phyloP scores from a whole-genome alignment of 805 yeast genomes.

The Nakazawaea holstii region DNA sequence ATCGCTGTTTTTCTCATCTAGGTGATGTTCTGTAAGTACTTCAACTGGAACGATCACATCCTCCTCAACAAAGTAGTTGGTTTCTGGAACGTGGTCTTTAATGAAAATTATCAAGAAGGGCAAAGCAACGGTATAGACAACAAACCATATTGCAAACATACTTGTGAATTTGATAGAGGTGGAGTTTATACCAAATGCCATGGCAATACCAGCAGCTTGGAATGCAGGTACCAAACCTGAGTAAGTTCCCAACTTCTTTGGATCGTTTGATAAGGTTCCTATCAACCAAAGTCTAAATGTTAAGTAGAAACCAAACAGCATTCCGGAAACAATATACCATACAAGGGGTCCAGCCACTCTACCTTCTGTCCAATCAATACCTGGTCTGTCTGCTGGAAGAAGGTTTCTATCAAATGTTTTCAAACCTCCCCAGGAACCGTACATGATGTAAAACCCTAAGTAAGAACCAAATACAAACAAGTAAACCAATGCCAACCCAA shows the following conservation, averaged over 20 bases:
- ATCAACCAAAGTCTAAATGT: conserved; percentile 10
- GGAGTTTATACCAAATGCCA: conserved; percentile 14
- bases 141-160: conserved; percentile 11
- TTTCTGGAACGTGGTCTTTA: conserved; percentile 10
- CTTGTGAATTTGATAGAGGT: conserved; percentile 3
- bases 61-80: conserved; percentile 12
- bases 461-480: neutral
- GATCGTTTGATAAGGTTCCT: conserved; percentile 14
- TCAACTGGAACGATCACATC: conserved; percentile 9
- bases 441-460: conserved; percentile 9
- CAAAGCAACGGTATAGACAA: conserved; percentile 9
- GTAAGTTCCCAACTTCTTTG: conserved; percentile 12
- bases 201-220: conserved; percentile 14
- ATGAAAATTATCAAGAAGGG: conserved; percentile 13
- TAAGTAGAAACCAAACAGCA: conserved; percentile 11
- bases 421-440: conserved; percentile 7
- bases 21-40: neutral
- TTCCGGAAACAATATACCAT: conserved; percentile 10
- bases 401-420: conserved; percentile 1
- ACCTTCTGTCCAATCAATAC: conserved; percentile 11
- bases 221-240: conserved; percentile 13
- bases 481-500: conserved; percentile 8
- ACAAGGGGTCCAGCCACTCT: conserved; percentile 9
- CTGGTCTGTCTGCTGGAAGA: neutral
- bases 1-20: too few species aligned